Conservation (phyloP, 805 yeast species). For the Brettanomyces sp. region DNA sequence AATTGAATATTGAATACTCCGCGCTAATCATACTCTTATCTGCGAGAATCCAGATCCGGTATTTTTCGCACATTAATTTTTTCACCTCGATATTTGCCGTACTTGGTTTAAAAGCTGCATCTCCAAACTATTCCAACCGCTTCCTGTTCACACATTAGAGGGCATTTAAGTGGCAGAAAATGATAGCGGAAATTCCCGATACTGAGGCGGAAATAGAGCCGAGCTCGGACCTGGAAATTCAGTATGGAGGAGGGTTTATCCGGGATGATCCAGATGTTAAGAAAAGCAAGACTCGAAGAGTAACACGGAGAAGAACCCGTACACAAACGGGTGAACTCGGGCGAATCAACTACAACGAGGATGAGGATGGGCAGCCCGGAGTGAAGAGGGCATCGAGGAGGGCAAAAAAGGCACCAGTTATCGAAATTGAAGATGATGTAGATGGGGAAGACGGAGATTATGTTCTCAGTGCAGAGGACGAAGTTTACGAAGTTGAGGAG, state of each 20-base stretch:
- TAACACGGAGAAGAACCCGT: background rate
- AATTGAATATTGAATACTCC: no score
- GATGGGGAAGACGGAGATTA: slow-evolving; percentile 9
- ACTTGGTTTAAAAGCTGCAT: no score
- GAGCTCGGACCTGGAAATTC: slow-evolving; percentile 3
- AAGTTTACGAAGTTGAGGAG: slow-evolving; percentile 27
- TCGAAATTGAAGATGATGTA: slow-evolving; percentile 3
- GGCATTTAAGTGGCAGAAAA: background rate
- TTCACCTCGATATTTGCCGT: no score
- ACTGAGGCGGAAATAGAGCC: background rate
- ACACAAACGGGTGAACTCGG: background rate
- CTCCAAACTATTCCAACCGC: no score
- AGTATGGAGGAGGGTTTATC: slow-evolving; percentile 33
- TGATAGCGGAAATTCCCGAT: background rate
- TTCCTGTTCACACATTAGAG: no score
- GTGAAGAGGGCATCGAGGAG: slow-evolving; percentile 4
- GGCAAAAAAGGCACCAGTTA: slow-evolving; percentile 1
- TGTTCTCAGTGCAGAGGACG: slow-evolving; percentile 28
- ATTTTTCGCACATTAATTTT: no score
- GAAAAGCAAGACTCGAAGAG: slow-evolving; percentile 5
- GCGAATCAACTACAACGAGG: slow-evolving; percentile 6
- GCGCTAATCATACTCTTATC: no score
- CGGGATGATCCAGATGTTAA: slow-evolving; percentile 26
- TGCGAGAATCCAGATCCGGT: no score
- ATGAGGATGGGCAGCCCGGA: slow-evolving; percentile 4